phyloP scores from a whole-genome alignment of 768 basidiomycete genomes.

The Botryobasidium botryosum region DNA sequence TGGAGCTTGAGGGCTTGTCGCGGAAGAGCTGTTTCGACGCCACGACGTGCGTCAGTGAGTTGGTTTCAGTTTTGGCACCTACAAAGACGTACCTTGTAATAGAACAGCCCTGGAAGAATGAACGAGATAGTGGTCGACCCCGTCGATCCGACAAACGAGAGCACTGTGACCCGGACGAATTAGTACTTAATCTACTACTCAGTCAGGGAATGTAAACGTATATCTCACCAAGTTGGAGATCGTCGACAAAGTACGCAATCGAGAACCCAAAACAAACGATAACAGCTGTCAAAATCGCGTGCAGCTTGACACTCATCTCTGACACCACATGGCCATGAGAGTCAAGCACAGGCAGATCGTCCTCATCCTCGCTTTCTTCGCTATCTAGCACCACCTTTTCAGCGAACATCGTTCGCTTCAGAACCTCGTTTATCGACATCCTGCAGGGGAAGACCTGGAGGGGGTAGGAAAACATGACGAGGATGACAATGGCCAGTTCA shows the following conservation, averaged over 20 bases:
- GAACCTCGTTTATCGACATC: constrained; percentile 83
- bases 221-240: constrained; percentile 62
- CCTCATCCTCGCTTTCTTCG: constrained; percentile 28
- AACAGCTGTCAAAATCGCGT: constrained; percentile 45
- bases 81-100: constrained; percentile 64
- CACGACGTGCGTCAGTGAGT: constrained; percentile 5
- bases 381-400: constrained; percentile 18
- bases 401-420: too few relatives aligned
- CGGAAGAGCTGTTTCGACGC: constrained; percentile 43
- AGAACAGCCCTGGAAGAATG: constrained; percentile 84
- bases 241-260: constrained; percentile 62
- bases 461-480: constrained; percentile 88
- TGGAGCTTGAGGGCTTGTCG: constrained; percentile 37
- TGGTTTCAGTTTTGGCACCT: neutral
- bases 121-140: constrained; percentile 96
- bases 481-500: constrained; percentile 77
- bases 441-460: constrained; percentile 89
- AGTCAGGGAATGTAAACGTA: constrained; percentile 5
- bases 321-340: constrained; percentile 29
- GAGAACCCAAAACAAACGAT: constrained; percentile 50
- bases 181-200: neutral
- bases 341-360: constrained; percentile 31
- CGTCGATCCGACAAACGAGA: constrained; percentile 92
- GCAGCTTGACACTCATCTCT: constrained; percentile 54
- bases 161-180: constrained; percentile 31